Base-by-base conservation (phyloP, 345 rosid genomes). In the Murraya koenigii region DNA sequence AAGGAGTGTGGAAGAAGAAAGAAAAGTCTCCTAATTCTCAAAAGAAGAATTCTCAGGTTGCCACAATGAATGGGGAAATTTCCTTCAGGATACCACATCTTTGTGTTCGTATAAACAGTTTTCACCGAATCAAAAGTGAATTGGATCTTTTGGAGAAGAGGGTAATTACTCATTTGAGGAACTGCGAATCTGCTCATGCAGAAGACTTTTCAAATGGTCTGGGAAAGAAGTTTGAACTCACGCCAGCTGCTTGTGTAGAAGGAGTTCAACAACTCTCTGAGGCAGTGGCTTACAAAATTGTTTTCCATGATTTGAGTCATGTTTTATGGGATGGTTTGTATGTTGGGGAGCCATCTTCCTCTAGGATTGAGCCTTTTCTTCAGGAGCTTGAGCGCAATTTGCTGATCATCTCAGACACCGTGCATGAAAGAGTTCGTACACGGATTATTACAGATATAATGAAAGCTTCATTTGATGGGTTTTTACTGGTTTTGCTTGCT, bases 381-480 rank as follows among this genome's bases (percentile, higher is more conserved):
- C 89, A 83, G 81, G 99, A 89, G 79, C 91, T 96, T 20, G 97
- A 96, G 84, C 88, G 77, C 23, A 86, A 83, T 71, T 82, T 96
- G 80, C 74, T 86, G 52, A 77, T 89, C 69, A 86, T 92, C 69
- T 88, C 98, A 17, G 97, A 90, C 61, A 87, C 89, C 1, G 86
- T 92, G 75, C 92, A 89, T 23, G 98, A 96, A 79, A 89, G 90
- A 80, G 97, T 94, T 66, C 93, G 94, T 14, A 89, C 94, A 60
- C 89, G 98, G 33, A 84, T 96, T 71, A 74, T 96, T 55, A 88
- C 95, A 0, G 97, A 93, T 78, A 52, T 94, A 22, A 92, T 96
- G 99, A 91, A 83, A 78, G 99, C 99, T 64, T 88, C 98, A 8
- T 91, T 89, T 32, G 98, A 96, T 73, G 98, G 99, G 65, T 94